A percentile compares a stretch with the other conserved stretches of the same genome.
phyloP scores from a whole-genome alignment of 768 basidiomycete species.

The Lanmaoa pseudosensibilis region DNA sequence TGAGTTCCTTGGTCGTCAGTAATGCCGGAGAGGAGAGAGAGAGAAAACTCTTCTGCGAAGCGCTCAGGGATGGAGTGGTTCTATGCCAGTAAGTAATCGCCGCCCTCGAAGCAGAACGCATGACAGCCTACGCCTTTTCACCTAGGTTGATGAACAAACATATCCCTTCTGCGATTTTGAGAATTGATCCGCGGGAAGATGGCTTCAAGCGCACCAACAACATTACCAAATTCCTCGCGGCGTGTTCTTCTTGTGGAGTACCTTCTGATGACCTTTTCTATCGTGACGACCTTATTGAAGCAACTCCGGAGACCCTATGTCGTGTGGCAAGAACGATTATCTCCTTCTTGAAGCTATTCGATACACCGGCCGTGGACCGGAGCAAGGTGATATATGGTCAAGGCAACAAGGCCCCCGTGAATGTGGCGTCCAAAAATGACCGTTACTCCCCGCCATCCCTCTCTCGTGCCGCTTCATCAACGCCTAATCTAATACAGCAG shows the following conservation, averaged over 20 bases:
- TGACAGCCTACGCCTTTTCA: slow-evolving; percentile 4
- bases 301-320: slow-evolving; percentile 57
- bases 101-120: slow-evolving; percentile 6
- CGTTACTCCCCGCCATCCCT: slow-evolving; percentile 31
- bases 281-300: slow-evolving; percentile 65
- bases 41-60: slow-evolving; percentile 68
- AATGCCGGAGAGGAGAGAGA: slow-evolving; percentile 73
- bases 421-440: slow-evolving; percentile 35
- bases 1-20: slow-evolving; percentile 39
- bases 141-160: slow-evolving; percentile 78
- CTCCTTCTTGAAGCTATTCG: slow-evolving; percentile 62
- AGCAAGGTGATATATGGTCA: slow-evolving; percentile 48
- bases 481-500: slow-evolving; percentile 53
- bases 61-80: slow-evolving; percentile 80
- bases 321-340: slow-evolving; percentile 77
- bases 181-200: slow-evolving; percentile 66
- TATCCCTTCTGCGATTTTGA: slow-evolving; percentile 56
- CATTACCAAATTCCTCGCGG: slow-evolving; percentile 74
- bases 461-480: slow-evolving; percentile 55
- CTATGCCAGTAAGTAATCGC: slow-evolving; percentile 80
- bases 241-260: slow-evolving; percentile 68
- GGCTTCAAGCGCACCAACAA: slow-evolving; percentile 68
- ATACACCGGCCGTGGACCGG: slow-evolving; percentile 47
- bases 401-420: slow-evolving; percentile 29
- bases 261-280: slow-evolving; percentile 63